Percentiles rank a stretch among this genome's conserved stretches.
These are phyloP conservation scores for Protomyces inundatus DNA, from an alignment of 1,139 yeast genomes.

Conservation along the genomic window DNA sequence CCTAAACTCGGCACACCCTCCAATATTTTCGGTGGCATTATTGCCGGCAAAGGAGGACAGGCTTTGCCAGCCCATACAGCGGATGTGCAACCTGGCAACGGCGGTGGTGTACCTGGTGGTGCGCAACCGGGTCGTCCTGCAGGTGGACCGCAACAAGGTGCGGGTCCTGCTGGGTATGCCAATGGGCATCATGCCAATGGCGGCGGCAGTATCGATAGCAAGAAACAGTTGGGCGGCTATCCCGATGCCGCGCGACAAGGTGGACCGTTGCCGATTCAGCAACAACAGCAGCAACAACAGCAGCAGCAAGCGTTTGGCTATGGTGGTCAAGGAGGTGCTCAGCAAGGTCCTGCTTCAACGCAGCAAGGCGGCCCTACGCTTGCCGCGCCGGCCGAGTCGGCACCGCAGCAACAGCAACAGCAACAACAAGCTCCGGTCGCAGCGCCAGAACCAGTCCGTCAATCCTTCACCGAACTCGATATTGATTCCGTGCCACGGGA, in stretches of 20 bases:
- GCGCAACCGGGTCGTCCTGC: slow-evolving; percentile 22
- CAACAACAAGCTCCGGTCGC: slow-evolving; percentile 11
- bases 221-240: neutral
- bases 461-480: slow-evolving; percentile 16
- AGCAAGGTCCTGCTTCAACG: slow-evolving; percentile 15
- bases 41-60: slow-evolving; percentile 39
- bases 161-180: neutral
- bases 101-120: slow-evolving; percentile 2
- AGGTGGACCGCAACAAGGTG: neutral
- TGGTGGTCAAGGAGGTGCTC: slow-evolving; percentile 6
- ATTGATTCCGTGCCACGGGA: slow-evolving; percentile 36
- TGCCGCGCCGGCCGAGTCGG: slow-evolving; percentile 31
- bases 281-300: slow-evolving; percentile 29
- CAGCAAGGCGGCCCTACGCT: slow-evolving; percentile 24
- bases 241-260: neutral
- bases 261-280: slow-evolving; percentile 12
- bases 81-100: slow-evolving; percentile 30
- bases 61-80: slow-evolving; percentile 32
- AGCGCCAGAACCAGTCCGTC: slow-evolving; percentile 16
- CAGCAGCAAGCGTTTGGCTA: neutral
- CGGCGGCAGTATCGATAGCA: neutral
- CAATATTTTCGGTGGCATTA: slow-evolving; percentile 38
- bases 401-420: slow-evolving; percentile 24
- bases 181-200: neutral
- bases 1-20: slow-evolving; percentile 38